These are phyloP conservation scores for Cystobasidium sp. DNA, from an alignment of 1,284 basidiomycete genomes.

Conservation along the genomic window DNA sequence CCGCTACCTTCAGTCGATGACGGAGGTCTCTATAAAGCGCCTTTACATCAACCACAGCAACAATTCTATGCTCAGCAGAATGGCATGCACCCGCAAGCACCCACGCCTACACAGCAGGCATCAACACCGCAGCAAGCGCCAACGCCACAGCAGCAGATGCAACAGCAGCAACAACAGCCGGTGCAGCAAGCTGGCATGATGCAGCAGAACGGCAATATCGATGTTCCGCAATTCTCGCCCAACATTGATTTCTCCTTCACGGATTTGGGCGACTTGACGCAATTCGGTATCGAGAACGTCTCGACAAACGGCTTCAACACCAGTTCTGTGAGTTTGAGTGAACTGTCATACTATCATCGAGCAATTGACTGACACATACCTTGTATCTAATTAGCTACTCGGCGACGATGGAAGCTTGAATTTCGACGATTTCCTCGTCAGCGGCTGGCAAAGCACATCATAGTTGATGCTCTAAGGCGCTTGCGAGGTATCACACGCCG, in stretches of 20 bases:
- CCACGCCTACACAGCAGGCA: conserved; percentile 9
- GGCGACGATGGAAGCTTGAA: conserved; percentile 17
- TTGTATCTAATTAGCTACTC: background rate
- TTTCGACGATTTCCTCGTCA: conserved; percentile 33
- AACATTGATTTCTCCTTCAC: conserved; percentile 15
- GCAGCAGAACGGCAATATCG: conserved; percentile 6
- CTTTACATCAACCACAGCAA: background rate
- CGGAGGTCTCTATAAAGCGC: background rate
- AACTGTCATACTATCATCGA: no score
- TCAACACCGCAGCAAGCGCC: background rate
- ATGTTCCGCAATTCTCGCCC: conserved; percentile 12
- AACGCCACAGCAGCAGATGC: conserved; percentile 2
- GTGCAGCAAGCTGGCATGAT: background rate
- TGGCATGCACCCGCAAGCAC: background rate
- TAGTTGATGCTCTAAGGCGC: background rate
- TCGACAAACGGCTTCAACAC: background rate
- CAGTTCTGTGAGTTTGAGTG: conserved; percentile 2
- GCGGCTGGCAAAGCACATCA: conserved; percentile 14
- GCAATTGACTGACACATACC: no score
- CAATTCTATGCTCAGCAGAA: background rate
- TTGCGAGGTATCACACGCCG: no score
- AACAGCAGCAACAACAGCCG: background rate
- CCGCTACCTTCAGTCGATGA: background rate
- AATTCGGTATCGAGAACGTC: conserved; percentile 10
- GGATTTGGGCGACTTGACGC: conserved; percentile 13